Evolutionary conservation across 2,329 filamentous ascomycete species (phyloP).

Genomic region (Alternaria angustiovoidea): DNA sequence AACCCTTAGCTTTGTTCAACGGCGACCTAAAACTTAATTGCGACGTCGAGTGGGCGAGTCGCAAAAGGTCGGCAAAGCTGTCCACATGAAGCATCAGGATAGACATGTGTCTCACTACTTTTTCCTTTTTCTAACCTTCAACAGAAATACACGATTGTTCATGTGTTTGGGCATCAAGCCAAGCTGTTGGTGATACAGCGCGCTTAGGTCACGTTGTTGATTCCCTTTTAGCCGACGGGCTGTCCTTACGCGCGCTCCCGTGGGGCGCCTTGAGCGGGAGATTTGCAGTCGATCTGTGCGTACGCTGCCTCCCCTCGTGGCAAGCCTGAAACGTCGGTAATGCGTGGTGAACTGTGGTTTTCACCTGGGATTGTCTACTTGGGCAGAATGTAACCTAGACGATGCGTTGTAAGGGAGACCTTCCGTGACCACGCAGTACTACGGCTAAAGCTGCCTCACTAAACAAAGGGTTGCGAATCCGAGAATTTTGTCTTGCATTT

Average conservation of each 20-base stretch:
- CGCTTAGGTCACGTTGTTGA: conserved; percentile 11
- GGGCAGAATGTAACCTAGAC: not conserved
- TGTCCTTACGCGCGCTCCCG: conserved; percentile 13
- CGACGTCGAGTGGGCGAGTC: not conserved
- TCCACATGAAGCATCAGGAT: not conserved
- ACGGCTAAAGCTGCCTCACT: not conserved
- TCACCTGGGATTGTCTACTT: conserved; percentile 7
- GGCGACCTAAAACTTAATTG: not conserved
- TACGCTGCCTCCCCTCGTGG: conserved; percentile 16
- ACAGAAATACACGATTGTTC: not conserved
- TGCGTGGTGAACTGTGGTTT: conserved; percentile 9
- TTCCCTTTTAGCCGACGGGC: conserved; percentile 7
- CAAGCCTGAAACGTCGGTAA: conserved; percentile 20
- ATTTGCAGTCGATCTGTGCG: conserved; percentile 24
- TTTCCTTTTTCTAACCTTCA: not conserved
- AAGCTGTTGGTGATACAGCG: conserved; percentile 9
- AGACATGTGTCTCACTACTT: not conserved
- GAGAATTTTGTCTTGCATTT: conserved; percentile 4
- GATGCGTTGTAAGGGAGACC: not conserved
- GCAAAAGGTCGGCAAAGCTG: not conserved
- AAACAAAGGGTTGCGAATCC: not conserved
- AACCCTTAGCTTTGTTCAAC: not conserved
- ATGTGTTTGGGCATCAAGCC: not conserved
- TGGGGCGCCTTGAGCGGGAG: conserved; percentile 21
- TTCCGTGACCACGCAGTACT: not conserved